Conservation (phyloP, 495 filamentous ascomycete species). For the Parmelia sp. region DNA sequence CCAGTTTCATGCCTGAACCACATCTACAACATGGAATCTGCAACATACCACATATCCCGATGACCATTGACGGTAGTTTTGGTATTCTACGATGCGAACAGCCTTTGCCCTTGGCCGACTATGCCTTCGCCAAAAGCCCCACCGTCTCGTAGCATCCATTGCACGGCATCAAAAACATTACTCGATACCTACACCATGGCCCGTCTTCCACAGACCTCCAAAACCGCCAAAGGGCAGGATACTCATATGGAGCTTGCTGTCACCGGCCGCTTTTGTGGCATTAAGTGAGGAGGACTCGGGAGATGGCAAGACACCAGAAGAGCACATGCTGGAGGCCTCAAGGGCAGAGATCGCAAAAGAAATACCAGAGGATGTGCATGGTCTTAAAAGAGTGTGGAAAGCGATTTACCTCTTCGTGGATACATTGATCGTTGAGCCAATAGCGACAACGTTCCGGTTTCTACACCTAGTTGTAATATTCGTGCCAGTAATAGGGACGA, state of each 20-base stretch:
- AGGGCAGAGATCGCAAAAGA: slow-evolving; percentile 64
- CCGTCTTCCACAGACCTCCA: slow-evolving; percentile 15
- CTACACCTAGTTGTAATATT: slow-evolving; percentile 83
- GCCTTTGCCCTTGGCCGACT: slow-evolving; percentile 48
- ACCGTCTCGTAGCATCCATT: slow-evolving; percentile 21
- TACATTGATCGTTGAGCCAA: slow-evolving; percentile 71
- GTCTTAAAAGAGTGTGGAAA: slow-evolving; percentile 47
- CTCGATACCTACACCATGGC: slow-evolving; percentile 21
- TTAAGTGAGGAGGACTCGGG: slow-evolving; percentile 59
- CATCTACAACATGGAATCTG: background rate
- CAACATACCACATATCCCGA: background rate
- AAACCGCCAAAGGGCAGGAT: slow-evolving; percentile 29
- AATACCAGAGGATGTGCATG: slow-evolving; percentile 53
- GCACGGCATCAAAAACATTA: slow-evolving; percentile 29
- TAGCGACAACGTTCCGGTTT: slow-evolving; percentile 82
- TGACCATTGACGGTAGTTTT: background rate
- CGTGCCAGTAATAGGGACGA: slow-evolving; percentile 73
- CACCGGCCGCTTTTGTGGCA: slow-evolving; percentile 64
- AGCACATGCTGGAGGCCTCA: slow-evolving; percentile 78
- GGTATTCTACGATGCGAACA: slow-evolving; percentile 44
- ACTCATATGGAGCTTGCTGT: slow-evolving; percentile 39
- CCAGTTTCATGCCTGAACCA: background rate
- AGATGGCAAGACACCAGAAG: slow-evolving; percentile 65
- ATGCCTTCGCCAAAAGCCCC: slow-evolving; percentile 38
- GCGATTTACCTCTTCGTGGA: slow-evolving; percentile 58